These are phyloP conservation scores for Metschnikowia peoriensis DNA, from an alignment of 805 yeast genomes.

Conservation along the genomic window DNA sequence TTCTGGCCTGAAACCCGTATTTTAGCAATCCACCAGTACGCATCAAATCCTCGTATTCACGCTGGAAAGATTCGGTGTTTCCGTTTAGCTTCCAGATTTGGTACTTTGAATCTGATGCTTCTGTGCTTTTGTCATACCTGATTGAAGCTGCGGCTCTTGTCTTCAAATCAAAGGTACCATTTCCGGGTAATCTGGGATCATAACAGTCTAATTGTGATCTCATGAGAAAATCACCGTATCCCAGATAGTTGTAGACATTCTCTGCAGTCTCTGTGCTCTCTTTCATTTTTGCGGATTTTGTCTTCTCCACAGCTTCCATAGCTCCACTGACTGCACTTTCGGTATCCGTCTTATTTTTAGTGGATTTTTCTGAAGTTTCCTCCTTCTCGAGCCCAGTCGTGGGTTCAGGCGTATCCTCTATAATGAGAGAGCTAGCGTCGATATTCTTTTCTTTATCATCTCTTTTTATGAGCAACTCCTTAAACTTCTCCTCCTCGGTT, in stretches of 20 bases:
- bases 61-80: slow-evolving; percentile 70
- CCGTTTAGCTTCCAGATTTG: slow-evolving; percentile 65
- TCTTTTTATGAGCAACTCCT: slow-evolving; percentile 26
- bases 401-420: too few species aligned
- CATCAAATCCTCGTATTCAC: slow-evolving; percentile 75
- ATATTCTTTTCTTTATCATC: slow-evolving; percentile 5
- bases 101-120: slow-evolving; percentile 58
- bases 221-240: slow-evolving; percentile 65
- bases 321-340: too few species aligned
- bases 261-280: neutral
- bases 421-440: too few species aligned
- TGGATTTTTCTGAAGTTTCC: too few species aligned
- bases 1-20: slow-evolving; percentile 86
- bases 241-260: slow-evolving; percentile 67
- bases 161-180: slow-evolving; percentile 88
- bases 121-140: slow-evolving; percentile 69
- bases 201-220: slow-evolving; percentile 89
- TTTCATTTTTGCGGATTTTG: too few species aligned
- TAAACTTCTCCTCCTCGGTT: slow-evolving; percentile 52
- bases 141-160: slow-evolving; percentile 89
- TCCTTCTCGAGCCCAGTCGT: too few species aligned
- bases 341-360: too few species aligned
- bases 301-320: too few species aligned
- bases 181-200: slow-evolving; percentile 76
- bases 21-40: slow-evolving; percentile 72